Conservation (phyloP, 1,284 basidiomycete species). For the Taiwanofungus camphoratus region DNA sequence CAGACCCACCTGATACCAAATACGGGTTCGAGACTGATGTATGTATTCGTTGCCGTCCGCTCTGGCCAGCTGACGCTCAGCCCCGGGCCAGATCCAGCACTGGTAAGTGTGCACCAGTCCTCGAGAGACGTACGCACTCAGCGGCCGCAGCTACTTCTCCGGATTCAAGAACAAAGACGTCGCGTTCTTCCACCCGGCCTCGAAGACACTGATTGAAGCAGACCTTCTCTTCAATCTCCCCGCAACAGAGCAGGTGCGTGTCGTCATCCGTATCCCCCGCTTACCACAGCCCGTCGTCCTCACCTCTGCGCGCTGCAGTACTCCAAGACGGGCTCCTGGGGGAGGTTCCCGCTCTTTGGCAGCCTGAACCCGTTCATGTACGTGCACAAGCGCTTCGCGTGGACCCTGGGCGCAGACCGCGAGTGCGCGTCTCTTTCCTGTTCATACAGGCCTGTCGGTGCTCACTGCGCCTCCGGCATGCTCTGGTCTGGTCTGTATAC, state of each 20-base stretch:
- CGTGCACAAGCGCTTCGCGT: conserved; percentile 53
- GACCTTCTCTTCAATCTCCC: conserved; percentile 89
- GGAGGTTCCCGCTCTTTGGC: conserved; percentile 40
- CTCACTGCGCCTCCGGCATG: not conserved
- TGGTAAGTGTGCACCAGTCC: conserved; percentile 36
- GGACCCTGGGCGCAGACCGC: conserved; percentile 50
- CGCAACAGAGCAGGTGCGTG: conserved; percentile 71
- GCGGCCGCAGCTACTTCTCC: conserved; percentile 64
- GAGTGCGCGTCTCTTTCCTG: conserved; percentile 38
- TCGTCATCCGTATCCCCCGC: not conserved
- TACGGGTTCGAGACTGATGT: conserved; percentile 87
- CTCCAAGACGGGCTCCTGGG: conserved; percentile 48
- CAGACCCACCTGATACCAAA: conserved; percentile 50
- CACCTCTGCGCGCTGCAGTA: conserved; percentile 27
- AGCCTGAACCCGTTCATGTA: conserved; percentile 53
- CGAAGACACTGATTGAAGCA: conserved; percentile 78
- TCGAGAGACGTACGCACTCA: not conserved
- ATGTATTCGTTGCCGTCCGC: conserved; percentile 18
- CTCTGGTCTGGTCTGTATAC: too few species aligned
- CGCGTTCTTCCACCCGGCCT: conserved; percentile 79
- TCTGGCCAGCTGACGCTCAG: conserved; percentile 7
- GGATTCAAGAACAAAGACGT: conserved; percentile 85
- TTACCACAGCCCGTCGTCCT: not conserved
- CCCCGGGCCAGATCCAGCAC: conserved; percentile 49
- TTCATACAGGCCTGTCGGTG: not conserved